These are phyloP conservation scores for Brassica cretica DNA, from an alignment of 345 rosid species.

Conservation along the genomic window DNA sequence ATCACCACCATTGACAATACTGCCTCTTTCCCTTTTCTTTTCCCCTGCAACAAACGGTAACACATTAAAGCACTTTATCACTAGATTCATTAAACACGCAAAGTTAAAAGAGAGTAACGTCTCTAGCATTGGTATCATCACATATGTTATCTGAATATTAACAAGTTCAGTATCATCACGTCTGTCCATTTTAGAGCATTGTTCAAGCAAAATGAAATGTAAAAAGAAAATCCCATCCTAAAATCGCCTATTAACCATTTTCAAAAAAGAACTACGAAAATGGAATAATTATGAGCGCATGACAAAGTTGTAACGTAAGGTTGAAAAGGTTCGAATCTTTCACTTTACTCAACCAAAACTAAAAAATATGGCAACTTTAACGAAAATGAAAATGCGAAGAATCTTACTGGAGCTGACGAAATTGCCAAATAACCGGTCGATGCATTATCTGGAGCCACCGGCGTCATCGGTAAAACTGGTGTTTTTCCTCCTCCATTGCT, in stretches of 20 bases:
- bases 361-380: slow-evolving; percentile 13
- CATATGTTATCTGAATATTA: not conserved
- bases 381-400: not conserved
- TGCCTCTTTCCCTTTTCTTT: slow-evolving; percentile 22
- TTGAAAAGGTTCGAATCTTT: slow-evolving; percentile 15
- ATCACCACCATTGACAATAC: slow-evolving; percentile 28
- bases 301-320: not conserved
- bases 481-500: not conserved
- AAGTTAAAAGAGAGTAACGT: not conserved
- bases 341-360: not conserved
- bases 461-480: slow-evolving; percentile 25
- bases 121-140: not conserved
- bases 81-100: slow-evolving; percentile 17
- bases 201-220: not conserved
- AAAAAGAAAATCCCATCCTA: not conserved
- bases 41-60: slow-evolving; percentile 25
- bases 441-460: slow-evolving; percentile 35
- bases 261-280: not conserved
- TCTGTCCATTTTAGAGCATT: not conserved
- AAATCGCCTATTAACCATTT: not conserved
- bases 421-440: slow-evolving; percentile 55
- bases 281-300: slow-evolving; percentile 19
- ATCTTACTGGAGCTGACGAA: slow-evolving; percentile 48
- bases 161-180: not conserved
- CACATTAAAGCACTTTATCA: slow-evolving; percentile 14